Evolutionary conservation across 2,329 filamentous ascomycete genomes (phyloP).

Genomic region (Aspergillus brasiliensis): DNA sequence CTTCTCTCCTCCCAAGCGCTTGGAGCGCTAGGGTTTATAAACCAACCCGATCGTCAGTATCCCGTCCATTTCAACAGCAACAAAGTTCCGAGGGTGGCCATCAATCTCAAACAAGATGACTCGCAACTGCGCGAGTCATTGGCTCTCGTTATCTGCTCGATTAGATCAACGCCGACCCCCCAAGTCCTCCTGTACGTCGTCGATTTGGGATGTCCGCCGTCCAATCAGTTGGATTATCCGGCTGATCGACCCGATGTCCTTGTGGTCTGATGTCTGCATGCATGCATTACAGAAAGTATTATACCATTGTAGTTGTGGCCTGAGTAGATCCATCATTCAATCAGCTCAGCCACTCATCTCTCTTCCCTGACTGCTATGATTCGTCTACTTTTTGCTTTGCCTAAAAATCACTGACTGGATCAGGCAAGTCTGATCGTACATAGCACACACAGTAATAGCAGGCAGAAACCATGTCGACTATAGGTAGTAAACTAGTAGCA

Average conservation of each 20-base stretch:
- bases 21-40: conserved; percentile 16
- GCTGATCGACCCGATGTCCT: conserved; percentile 9
- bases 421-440: background rate
- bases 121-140: conserved; percentile 4
- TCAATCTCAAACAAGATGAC: conserved; percentile 5
- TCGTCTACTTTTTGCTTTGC: background rate
- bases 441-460: too few relatives aligned
- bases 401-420: background rate
- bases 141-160: conserved; percentile 5
- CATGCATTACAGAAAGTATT: background rate
- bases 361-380: background rate
- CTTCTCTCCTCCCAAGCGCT: conserved; percentile 11
- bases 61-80: conserved; percentile 5
- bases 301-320: background rate
- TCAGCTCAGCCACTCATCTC: background rate
- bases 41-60: conserved; percentile 7
- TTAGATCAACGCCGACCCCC: background rate
- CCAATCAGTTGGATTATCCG: background rate
- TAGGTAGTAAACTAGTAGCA: too few relatives aligned
- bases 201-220: background rate
- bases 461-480: too few relatives aligned
- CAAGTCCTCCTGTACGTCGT: background rate
- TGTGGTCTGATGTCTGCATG: background rate
- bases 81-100: conserved; percentile 13
- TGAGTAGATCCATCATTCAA: background rate